phyloP scores from a whole-genome alignment of 2,329 filamentous ascomycete genomes.

The Teratosphaeria pseudoeucalypti region DNA sequence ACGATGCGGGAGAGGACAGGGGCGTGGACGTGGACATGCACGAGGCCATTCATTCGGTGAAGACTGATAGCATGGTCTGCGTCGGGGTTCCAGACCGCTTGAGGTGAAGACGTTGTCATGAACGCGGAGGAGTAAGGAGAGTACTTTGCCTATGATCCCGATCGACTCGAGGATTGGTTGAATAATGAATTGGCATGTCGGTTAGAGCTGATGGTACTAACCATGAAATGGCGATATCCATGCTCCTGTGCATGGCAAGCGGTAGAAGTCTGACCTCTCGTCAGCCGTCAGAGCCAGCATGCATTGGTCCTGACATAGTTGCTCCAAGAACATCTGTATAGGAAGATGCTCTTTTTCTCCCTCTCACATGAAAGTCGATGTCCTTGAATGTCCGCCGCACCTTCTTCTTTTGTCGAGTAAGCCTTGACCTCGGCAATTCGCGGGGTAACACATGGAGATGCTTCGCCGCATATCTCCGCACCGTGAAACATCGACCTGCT shows the following conservation, averaged over 20 bases:
- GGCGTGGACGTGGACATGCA: neutral
- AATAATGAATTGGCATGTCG: no score
- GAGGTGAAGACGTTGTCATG: neutral
- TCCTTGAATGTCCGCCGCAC: neutral
- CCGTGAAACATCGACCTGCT: neutral
- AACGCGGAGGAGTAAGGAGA: no score
- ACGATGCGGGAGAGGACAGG: neutral
- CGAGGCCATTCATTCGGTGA: neutral
- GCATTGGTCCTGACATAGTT: no score
- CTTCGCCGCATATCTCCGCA: neutral
- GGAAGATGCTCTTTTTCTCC: neutral
- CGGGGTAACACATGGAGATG: neutral
- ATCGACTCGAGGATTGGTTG: no score
- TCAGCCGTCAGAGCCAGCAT: no score
- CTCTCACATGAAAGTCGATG: neutral
- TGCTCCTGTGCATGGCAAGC: no score
- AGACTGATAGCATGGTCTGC: neutral
- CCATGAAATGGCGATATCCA: no score
- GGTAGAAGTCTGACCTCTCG: no score
- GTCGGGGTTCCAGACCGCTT: no score
- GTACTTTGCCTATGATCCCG: no score
- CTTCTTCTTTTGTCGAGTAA: neutral
- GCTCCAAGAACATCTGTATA: neutral
- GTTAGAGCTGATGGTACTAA: no score
- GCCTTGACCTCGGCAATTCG: neutral